A percentile compares a stretch with the other conserved stretches of the same genome.
Conservation (phyloP, 208 protist species). For the Trypanosoma brucei region DNA sequence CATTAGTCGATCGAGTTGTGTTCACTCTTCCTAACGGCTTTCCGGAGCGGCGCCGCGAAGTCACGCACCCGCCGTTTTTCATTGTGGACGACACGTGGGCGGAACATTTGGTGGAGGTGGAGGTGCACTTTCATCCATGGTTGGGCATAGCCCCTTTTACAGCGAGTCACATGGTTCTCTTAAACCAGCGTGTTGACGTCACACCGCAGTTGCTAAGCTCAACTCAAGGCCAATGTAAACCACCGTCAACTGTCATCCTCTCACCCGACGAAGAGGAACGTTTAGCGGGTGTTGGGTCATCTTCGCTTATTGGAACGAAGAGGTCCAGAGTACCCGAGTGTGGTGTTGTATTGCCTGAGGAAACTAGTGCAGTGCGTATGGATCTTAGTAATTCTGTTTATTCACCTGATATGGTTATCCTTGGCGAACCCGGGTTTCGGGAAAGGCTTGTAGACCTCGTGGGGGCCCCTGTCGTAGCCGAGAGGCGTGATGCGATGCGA, state of each 20-base stretch:
- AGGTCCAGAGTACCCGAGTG: not conserved
- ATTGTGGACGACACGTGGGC: constrained; percentile 85
- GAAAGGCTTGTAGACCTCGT: constrained; percentile 9
- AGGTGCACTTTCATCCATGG: constrained; percentile 53
- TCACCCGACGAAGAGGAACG: not conserved
- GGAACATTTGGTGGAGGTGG: constrained; percentile 72
- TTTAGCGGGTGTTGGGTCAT: not conserved
- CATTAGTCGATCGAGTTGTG: constrained; percentile 55
- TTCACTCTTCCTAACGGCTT: constrained; percentile 78
- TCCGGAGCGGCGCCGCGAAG: constrained; percentile 46
- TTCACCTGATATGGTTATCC: not conserved
- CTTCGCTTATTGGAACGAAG: not conserved
- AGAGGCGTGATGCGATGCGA: constrained; percentile 50
- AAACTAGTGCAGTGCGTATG: not conserved
- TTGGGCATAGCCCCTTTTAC: constrained; percentile 53
- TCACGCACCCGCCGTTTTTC: constrained; percentile 59
- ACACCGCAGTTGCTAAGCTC: constrained; percentile 28
- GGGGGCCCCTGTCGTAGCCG: constrained; percentile 19
- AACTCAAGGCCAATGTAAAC: constrained; percentile 43
- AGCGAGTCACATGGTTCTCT: constrained; percentile 46
- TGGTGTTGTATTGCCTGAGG: not conserved
- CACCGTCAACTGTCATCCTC: constrained; percentile 24
- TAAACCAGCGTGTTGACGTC: constrained; percentile 33
- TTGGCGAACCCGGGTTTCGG: constrained; percentile 7
- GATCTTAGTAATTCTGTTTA: not conserved